Conservation (phyloP, 2,329 filamentous ascomycete species). For the Neonectria neomacrospora region DNA sequence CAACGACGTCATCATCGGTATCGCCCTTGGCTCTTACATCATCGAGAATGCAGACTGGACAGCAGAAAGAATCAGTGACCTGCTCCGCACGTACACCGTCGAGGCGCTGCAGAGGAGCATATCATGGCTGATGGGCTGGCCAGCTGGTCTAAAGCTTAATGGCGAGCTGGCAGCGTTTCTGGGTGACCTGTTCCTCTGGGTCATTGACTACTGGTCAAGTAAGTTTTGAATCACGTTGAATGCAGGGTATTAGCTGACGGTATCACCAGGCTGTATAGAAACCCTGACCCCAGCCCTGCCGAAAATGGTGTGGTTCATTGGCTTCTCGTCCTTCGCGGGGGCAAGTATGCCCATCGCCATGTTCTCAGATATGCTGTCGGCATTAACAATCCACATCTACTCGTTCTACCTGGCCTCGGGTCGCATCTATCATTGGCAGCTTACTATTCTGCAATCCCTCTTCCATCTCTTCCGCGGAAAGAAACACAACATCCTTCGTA, state of each 20-base stretch:
- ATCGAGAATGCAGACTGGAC: constrained; percentile 93
- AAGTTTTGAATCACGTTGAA: constrained; percentile 47
- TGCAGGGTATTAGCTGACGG: constrained; percentile 36
- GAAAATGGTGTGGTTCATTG: constrained; percentile 89
- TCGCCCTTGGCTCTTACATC: constrained; percentile 94
- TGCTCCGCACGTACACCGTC: constrained; percentile 86
- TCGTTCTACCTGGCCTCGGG: constrained; percentile 98
- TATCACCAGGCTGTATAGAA: constrained; percentile 75
- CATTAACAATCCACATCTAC: constrained; percentile 95
- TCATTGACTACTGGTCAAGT: constrained; percentile 98
- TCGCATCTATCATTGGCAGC: constrained; percentile 98
- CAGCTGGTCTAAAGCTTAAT: constrained; percentile 94
- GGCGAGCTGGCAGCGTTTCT: constrained; percentile 93
- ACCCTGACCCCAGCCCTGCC: constrained; percentile 84
- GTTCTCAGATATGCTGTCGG: constrained; percentile 91
- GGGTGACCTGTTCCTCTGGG: constrained; percentile 96
- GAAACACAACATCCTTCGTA: constrained; percentile 95
- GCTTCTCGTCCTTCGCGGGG: constrained; percentile 93
- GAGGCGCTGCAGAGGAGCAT: constrained; percentile 90
- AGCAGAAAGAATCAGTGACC: constrained; percentile 78
- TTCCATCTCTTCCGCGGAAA: constrained; percentile 98
- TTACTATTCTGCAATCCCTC: constrained; percentile 95
- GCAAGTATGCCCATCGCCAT: constrained; percentile 97
- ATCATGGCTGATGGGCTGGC: constrained; percentile 94
- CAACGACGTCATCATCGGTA: constrained; percentile 98